Conservation (phyloP, 257 asterid genomes). For the Euphrasia confusa region DNA sequence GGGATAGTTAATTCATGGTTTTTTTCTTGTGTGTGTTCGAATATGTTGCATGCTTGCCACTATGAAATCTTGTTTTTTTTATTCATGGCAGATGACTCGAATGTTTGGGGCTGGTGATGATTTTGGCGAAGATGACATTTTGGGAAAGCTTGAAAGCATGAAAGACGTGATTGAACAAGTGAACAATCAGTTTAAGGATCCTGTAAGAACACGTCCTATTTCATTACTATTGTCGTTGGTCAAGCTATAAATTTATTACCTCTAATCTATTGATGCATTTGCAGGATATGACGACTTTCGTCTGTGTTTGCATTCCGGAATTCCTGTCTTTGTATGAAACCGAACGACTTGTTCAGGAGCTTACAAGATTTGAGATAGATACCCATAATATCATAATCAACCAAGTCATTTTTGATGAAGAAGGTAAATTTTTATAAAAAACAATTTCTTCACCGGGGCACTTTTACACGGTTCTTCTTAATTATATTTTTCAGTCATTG, state of each 20-base stretch:
- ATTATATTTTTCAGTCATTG: constrained; percentile 44
- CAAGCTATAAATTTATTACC: background rate
- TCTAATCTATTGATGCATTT: constrained; percentile 23
- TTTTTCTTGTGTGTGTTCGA: background rate
- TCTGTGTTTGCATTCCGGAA: constrained; percentile 97
- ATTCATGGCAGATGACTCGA: constrained; percentile 70
- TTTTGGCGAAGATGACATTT: constrained; percentile 75
- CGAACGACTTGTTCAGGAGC: constrained; percentile 96
- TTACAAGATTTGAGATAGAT: constrained; percentile 92
- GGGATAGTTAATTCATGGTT: background rate
- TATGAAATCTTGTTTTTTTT: constrained; percentile 10
- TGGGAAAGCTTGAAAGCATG: constrained; percentile 92
- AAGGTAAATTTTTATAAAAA: constrained; percentile 42
- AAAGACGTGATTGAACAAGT: constrained; percentile 86
- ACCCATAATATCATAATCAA: constrained; percentile 90
- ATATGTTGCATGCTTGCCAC: background rate
- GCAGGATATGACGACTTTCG: constrained; percentile 93
- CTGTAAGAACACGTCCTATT: constrained; percentile 45
- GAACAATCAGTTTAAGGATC: constrained; percentile 87
- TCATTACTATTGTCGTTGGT: constrained; percentile 1
- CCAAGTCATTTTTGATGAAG: constrained; percentile 94
- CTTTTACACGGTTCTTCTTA: constrained; percentile 14
- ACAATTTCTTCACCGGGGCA: constrained; percentile 9
- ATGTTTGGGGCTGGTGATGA: constrained; percentile 73
- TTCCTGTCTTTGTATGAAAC: constrained; percentile 93